Evolutionary conservation across 164 flowering plant species (phyloP), one percentile per base, ranked within the genome.

Genomic region (Vitis labrusca): DNA sequence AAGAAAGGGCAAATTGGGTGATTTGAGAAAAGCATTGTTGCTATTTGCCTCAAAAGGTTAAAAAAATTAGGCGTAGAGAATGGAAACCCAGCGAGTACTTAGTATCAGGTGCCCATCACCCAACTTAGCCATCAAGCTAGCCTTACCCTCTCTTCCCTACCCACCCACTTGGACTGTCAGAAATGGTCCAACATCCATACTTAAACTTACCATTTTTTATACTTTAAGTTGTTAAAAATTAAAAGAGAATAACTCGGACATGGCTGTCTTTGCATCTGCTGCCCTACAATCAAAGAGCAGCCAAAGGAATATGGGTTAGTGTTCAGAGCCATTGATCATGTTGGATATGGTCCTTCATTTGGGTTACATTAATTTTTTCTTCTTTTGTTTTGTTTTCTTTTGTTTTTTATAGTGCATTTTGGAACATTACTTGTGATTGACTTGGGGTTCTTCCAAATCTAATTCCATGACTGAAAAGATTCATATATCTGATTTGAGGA

Each of bases 51-150:
- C 68, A 68, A 63, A 73, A 68, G 58, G 72, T 11, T 2, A 58
- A 63, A 53, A 15, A 9, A 14, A 15, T 10, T 14, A 47, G 8
- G 30, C 57, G 55, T 27, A 61, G 71, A 59, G 60, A 59, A 50
- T 19, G 58, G 62, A 61, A 52, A 30, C 44, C 51, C 13, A 48
- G 71, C 47, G 12, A 47, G 63, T 59, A 14, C 19, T 5, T 23
- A 48, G 79, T 55, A 77, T 76, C 82, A 67, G 82, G 79, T 79
- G 73, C 82, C 68, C 58, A 62, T 62, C 7, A 37, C 7, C 44
- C 44, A 37, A 37, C 44, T 37, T 37, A 37, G 44, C 44, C 5
- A 37, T 37, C 44, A 37, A 37, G 61, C 19, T 64, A 11, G 19
- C 62, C 59, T 16, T 50, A n/a, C 74, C 54, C 54, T 63, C 56